Conservation (phyloP, 2,329 filamentous ascomycete genomes). For the Leptographium galeiforme region DNA sequence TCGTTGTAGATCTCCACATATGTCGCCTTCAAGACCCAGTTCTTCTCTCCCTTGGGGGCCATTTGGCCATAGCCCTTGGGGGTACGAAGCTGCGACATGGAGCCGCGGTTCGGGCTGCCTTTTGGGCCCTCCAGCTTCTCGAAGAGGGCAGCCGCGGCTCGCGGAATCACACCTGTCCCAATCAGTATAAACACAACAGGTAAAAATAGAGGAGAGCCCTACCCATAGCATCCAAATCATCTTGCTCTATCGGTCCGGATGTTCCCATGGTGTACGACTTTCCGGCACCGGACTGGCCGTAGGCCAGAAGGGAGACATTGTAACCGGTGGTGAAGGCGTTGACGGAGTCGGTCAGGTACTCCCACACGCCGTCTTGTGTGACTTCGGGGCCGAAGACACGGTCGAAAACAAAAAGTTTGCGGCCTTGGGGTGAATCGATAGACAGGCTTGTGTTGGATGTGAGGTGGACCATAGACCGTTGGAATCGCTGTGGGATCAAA, state of each 20-base stretch:
- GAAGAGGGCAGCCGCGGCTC: slow-evolving; percentile 76
- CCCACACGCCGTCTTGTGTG: slow-evolving; percentile 81
- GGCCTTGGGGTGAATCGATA: slow-evolving; percentile 83
- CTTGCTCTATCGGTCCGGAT: slow-evolving; percentile 68
- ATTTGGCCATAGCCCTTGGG: slow-evolving; percentile 64
- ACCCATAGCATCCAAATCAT: slow-evolving; percentile 63
- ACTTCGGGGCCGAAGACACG: slow-evolving; percentile 79
- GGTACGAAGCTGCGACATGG: slow-evolving; percentile 65
- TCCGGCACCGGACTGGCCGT: slow-evolving; percentile 92
- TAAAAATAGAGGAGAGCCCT: slow-evolving; percentile 22
- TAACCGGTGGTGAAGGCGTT: slow-evolving; percentile 87
- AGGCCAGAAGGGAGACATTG: slow-evolving; percentile 94
- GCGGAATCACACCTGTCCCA: slow-evolving; percentile 73
- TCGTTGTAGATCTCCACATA: slow-evolving; percentile 99
- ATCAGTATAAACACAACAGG: background rate
- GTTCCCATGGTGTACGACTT: slow-evolving; percentile 99
- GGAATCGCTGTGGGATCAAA: slow-evolving; percentile 89
- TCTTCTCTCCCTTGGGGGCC: slow-evolving; percentile 47
- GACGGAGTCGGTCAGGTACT: slow-evolving; percentile 84
- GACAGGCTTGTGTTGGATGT: slow-evolving; percentile 72
- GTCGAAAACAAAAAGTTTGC: slow-evolving; percentile 94
- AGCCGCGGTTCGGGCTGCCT: slow-evolving; percentile 39
- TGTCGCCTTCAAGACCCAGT: slow-evolving; percentile 84
- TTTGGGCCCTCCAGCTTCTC: slow-evolving; percentile 60
- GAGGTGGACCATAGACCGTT: slow-evolving; percentile 82